A percentile compares a stretch with the other conserved stretches of the same genome.
These are phyloP conservation scores for Fusarium sp. DNA, from an alignment of 2,329 filamentous ascomycete genomes.

Conservation along the genomic window DNA sequence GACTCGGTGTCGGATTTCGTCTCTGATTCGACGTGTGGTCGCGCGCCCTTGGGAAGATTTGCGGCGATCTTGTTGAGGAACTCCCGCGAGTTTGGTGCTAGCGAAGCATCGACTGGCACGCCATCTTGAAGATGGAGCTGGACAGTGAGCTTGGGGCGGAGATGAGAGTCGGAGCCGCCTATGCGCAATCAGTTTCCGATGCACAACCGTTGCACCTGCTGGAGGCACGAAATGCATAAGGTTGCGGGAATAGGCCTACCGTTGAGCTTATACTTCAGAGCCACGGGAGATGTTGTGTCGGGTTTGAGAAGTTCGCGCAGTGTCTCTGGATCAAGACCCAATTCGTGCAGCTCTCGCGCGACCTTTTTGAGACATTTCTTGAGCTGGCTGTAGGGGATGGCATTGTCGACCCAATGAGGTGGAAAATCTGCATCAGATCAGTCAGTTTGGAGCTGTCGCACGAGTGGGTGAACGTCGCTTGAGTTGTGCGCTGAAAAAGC, in stretches of 20 bases:
- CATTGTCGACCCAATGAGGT: slow-evolving; percentile 72
- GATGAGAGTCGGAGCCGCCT: slow-evolving; percentile 54
- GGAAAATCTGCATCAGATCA: slow-evolving; percentile 66
- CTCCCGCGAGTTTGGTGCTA: slow-evolving; percentile 69
- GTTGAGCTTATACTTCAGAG: slow-evolving; percentile 64
- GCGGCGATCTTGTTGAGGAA: slow-evolving; percentile 68
- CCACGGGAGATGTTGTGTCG: slow-evolving; percentile 55
- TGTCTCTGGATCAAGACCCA: slow-evolving; percentile 76
- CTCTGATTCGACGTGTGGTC: slow-evolving; percentile 2
- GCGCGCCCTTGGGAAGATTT: slow-evolving; percentile 45
- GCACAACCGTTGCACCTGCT: slow-evolving; percentile 18
- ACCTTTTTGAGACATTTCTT: slow-evolving; percentile 91
- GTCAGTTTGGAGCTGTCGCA: slow-evolving; percentile 5
- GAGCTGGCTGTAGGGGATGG: slow-evolving; percentile 82
- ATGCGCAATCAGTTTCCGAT: slow-evolving; percentile 15
- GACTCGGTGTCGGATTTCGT: slow-evolving; percentile 14
- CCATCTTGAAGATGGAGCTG: slow-evolving; percentile 72
- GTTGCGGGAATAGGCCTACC: slow-evolving; percentile 46
- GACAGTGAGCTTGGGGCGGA: slow-evolving; percentile 74
- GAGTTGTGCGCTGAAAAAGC: background rate
- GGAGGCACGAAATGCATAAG: background rate
- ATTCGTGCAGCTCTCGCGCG: slow-evolving; percentile 70
- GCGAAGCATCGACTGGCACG: slow-evolving; percentile 70
- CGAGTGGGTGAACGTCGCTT: slow-evolving; percentile 1
- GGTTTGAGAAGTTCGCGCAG: slow-evolving; percentile 69